These are phyloP conservation scores for Saccharomycopsis crataegensis DNA, from an alignment of 1,139 yeast species.

Conservation along the genomic window DNA sequence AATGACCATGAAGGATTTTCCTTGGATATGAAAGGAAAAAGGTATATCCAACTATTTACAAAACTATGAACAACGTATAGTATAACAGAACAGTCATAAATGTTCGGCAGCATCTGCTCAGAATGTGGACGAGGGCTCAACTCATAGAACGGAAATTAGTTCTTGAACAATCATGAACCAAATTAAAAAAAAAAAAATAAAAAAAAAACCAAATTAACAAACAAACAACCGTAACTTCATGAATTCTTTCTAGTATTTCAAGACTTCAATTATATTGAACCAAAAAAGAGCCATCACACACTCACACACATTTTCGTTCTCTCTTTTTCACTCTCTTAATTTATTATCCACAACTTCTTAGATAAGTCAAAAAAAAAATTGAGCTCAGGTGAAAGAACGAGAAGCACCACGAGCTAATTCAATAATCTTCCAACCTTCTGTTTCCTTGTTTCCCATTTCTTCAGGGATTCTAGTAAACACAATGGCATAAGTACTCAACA, in stretches of 20 bases:
- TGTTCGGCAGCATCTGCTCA: no score
- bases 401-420: constrained; percentile 80
- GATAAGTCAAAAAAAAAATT: not conserved
- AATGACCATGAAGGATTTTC: no score
- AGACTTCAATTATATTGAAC: no score
- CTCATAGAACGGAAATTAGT: no score
- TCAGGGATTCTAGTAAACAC: constrained; percentile 91
- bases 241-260: not conserved
- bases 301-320: no score
- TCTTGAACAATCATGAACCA: not conserved
- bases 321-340: not conserved
- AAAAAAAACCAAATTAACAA: not conserved
- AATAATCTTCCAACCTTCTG: constrained; percentile 96
- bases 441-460: constrained; percentile 79
- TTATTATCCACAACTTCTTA: not conserved
- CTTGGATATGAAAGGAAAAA: no score
- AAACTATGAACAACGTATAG: no score
- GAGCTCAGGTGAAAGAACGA: constrained; percentile 9
- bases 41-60: no score
- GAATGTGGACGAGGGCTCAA: no score
- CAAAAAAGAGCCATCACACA: no score
- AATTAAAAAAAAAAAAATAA: not conserved
- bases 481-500: constrained; percentile 91
- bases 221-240: not conserved
- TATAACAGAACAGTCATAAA: no score